Conservation (phyloP, 441 rosid species). For the Viola pubescens region DNA sequence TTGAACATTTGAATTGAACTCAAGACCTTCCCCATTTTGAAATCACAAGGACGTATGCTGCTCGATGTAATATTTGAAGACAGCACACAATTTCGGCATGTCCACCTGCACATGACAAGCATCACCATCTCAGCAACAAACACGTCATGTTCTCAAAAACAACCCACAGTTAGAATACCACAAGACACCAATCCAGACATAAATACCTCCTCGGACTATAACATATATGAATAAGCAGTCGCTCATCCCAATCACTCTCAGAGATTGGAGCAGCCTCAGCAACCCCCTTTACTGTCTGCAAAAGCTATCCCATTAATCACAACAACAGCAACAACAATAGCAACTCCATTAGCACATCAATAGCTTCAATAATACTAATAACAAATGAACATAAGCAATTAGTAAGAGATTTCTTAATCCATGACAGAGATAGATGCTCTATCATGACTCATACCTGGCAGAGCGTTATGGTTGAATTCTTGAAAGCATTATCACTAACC, state of each 20-base stretch:
- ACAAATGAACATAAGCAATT: background rate
- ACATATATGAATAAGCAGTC: constrained; percentile 67
- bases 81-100: constrained; percentile 58
- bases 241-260: constrained; percentile 44
- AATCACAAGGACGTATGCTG: constrained; percentile 77
- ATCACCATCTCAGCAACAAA: constrained; percentile 8
- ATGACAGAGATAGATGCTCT: no score
- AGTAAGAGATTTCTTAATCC: no score
- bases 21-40: constrained; percentile 73
- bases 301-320: constrained; percentile 15
- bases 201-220: constrained; percentile 83
- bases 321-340: background rate
- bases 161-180: background rate
- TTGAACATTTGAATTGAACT: constrained; percentile 57
- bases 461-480: constrained; percentile 65
- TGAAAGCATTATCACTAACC: constrained; percentile 66
- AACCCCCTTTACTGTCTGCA: constrained; percentile 61
- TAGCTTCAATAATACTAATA: background rate
- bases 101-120: constrained; percentile 51
- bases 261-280: constrained; percentile 52
- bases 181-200: background rate
- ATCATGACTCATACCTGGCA: constrained; percentile 42
- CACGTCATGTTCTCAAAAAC: background rate
- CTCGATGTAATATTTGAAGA: constrained; percentile 63
- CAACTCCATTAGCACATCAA: background rate